Percentiles rank a stretch among this genome's conserved stretches.
Evolutionary conservation across 2,329 filamentous ascomycete genomes (phyloP).

Genomic region (Nemania bipapillata): DNA sequence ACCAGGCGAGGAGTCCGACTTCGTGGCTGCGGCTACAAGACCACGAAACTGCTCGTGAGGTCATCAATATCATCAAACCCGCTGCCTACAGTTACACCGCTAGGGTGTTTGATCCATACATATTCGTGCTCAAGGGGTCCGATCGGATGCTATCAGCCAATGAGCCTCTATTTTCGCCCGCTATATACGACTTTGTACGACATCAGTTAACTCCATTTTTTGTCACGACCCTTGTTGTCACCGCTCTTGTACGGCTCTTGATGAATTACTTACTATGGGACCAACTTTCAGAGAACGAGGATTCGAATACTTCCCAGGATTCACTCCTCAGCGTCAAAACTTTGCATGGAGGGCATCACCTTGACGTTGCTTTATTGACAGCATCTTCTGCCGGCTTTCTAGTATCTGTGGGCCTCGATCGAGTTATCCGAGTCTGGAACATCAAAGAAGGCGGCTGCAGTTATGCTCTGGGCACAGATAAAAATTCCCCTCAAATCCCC

Average conservation of each 20-base stretch:
- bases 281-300: slow-evolving; percentile 61
- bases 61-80: slow-evolving; percentile 80
- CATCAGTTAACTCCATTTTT: slow-evolving; percentile 69
- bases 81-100: slow-evolving; percentile 76
- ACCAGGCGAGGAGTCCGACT: slow-evolving; percentile 78
- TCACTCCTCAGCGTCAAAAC: slow-evolving; percentile 69
- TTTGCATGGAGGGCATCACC: slow-evolving; percentile 69
- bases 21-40: slow-evolving; percentile 83
- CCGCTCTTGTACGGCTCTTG: slow-evolving; percentile 73
- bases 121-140: slow-evolving; percentile 76
- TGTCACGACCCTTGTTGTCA: slow-evolving; percentile 69
- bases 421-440: slow-evolving; percentile 74
- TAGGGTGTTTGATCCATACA: slow-evolving; percentile 77
- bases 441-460: slow-evolving; percentile 58
- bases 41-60: slow-evolving; percentile 79
- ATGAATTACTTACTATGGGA: slow-evolving; percentile 80
- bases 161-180: slow-evolving; percentile 64
- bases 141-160: slow-evolving; percentile 68
- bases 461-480: slow-evolving; percentile 56
- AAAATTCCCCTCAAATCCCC: slow-evolving; percentile 56
- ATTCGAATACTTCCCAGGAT: slow-evolving; percentile 59
- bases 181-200: slow-evolving; percentile 74
- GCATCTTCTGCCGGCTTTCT: slow-evolving; percentile 72
- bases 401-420: slow-evolving; percentile 76
- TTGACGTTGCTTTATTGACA: slow-evolving; percentile 75